Evolutionary conservation across 1,284 basidiomycete genomes (phyloP), one percentile per base, ranked within the genome.

Genomic region (Tilletia caries): DNA sequence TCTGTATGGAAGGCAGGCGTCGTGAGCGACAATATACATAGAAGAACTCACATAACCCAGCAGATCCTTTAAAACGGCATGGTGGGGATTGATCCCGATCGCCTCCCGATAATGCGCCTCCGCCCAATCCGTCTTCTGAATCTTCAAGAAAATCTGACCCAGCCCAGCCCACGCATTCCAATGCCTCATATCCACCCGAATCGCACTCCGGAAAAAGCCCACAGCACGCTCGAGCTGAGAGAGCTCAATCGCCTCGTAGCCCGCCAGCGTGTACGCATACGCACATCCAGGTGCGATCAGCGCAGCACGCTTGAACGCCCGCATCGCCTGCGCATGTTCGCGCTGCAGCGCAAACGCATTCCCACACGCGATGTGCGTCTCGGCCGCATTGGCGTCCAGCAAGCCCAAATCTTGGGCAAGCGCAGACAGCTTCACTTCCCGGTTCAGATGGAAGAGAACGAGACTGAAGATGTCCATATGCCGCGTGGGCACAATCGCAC

Each of bases 81-180:
- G 82, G 27, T 64, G 41, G 10, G 72, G 66, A 64, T 82, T 80
- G 65, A 82, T 66, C 3, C 58, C 60, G 27, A 79, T 73, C 32
- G 81, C 81, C 65, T 74, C 70, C 27, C 73, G 70, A 67, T 79
- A 68, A 66, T 76, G 73, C 67, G 78, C 75, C 62, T 75, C 68
- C 15, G 81, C 81, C 50, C 73, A 73, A 54, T 74, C 75, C 43
- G 72, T 71, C 23, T 79, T 72, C 12, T 75, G 77, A 12, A 75
- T 69, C 12, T 72, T 71, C 44, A 81, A 50, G 64, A 77, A 79
- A 43, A 79, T 74, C 8, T 77, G 75, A 0, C 79, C 81, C 1
- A 83, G 66, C 2, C 80, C 81, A 12, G 79, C 77, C 70, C 77
- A 80, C 1, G 76, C 81, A 60, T 83, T 83, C 80, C 80, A 83